Base-by-base conservation (phyloP, 257 asterid species). In the Solanum etuberosum region DNA sequence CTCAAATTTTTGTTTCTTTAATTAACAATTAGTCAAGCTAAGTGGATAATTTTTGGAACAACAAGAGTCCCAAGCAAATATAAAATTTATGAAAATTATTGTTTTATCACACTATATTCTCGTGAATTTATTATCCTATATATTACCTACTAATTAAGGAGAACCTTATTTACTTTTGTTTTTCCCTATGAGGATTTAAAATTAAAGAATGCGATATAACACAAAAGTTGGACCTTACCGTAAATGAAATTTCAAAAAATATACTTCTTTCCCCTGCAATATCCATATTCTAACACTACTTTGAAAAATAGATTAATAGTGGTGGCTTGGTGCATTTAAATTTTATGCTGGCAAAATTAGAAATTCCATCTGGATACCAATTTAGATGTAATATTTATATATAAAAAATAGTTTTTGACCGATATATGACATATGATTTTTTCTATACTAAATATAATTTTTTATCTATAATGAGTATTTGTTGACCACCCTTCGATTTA, bases 381-480 rank as follows among this genome's bases (percentile, higher is more conserved):
- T 38, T 38, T 1, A 38, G 0, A 38, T 38, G 12, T 2, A 38
- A 38, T 38, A 38, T 8, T 38, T 38, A 38, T 38, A 38, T 9
- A 38, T 38, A 38, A 38, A 38, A 38, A 38, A 1, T 38, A 38
- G 1, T 7, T 38, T 38, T 38, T 38, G 0, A 38, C 2, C 8
- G 1, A 38, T 38, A 9, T 38, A 38, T 9, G 3, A 31, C 5
- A 35, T 35, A 35, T 35, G 7, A 35, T 4, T 35, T 35, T 35
- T 6, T 35, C 7, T 37, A 37, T 32, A 37, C 1, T 4, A 42
- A 42, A 11, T 42, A 59, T 21, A 21, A 21, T 7, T 3, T 20
- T 57, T 9, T 9, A 37, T 0, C 12, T 3, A 20, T 0, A 0
- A 18, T 20, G 3, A 54, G 1, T 20, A 2, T 20, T 57, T 1